These are phyloP conservation scores for Geranium rotundifolium DNA, from an alignment of 345 rosid species.

Conservation along the genomic window DNA sequence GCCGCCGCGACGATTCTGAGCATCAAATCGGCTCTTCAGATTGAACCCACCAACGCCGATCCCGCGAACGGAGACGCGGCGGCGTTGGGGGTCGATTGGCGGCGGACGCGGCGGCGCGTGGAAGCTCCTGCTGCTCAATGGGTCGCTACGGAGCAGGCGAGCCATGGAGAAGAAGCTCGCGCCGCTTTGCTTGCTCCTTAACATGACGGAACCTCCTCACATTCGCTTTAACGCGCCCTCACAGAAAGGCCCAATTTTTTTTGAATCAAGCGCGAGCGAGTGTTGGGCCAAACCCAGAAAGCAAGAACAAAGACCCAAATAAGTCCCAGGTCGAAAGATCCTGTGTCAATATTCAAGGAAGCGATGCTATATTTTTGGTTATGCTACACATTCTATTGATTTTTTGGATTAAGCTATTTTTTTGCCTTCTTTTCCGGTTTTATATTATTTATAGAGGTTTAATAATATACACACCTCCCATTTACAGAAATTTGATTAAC, in stretches of 20 bases:
- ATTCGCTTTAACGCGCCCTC: background rate
- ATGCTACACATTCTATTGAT: no score
- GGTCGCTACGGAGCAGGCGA: conserved; percentile 12
- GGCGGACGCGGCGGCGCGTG: conserved; percentile 1
- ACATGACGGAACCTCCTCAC: background rate
- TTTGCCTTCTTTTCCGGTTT: no score
- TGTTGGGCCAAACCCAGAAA: background rate
- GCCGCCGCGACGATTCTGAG: conserved; percentile 17
- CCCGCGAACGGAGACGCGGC: conserved; percentile 5
- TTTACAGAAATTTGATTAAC: no score
- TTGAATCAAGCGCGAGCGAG: background rate
- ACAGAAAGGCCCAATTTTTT: background rate
- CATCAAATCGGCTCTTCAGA: conserved; percentile 34
- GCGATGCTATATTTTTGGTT: no score
- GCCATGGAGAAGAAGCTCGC: conserved; percentile 2
- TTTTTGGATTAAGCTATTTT: no score
- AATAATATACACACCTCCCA: no score
- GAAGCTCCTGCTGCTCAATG: conserved; percentile 10
- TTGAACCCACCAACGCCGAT: background rate
- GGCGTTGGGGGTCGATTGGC: background rate
- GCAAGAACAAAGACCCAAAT: background rate
- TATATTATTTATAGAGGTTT: no score
- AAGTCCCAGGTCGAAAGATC: background rate
- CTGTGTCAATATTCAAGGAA: background rate
- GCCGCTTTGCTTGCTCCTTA: background rate